phyloP scores from a whole-genome alignment of 75 land plant genomes.

The Selaginella moellendorffii region DNA sequence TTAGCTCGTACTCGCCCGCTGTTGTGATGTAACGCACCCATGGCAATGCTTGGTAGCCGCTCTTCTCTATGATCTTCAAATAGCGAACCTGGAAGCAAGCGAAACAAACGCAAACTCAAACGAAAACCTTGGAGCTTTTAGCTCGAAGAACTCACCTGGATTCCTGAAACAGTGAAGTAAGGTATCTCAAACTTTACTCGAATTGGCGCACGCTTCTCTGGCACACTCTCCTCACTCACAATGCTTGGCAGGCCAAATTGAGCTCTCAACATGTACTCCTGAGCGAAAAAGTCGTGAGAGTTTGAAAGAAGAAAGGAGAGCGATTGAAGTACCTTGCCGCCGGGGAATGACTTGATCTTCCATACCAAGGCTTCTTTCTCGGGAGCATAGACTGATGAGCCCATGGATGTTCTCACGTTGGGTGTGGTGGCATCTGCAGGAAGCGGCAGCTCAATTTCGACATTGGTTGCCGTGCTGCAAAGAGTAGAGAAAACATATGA shows the following conservation, averaged over 20 bases:
- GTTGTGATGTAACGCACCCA: conserved; percentile 54
- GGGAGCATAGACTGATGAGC: conserved; percentile 86
- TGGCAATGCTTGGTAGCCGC: conserved; percentile 66
- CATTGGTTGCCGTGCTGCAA: conserved; percentile 89
- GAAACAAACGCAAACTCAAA: not conserved
- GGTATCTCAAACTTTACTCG: conserved; percentile 95
- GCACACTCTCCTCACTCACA: conserved; percentile 56
- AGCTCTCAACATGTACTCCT: conserved; percentile 94
- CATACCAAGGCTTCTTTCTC: conserved; percentile 78
- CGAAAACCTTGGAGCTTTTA: not conserved
- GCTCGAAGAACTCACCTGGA: conserved; percentile 46
- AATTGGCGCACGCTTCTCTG: conserved; percentile 84
- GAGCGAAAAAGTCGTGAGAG: too few relatives aligned
- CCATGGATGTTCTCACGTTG: conserved; percentile 79
- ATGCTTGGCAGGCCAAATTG: conserved; percentile 81
- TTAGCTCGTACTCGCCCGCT: conserved; percentile 54
- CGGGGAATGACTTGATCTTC: conserved; percentile 96
- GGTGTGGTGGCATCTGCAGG: conserved; percentile 87
- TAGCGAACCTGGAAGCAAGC: conserved; percentile 42
- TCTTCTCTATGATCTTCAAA: conserved; percentile 70
- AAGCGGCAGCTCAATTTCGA: conserved; percentile 83
- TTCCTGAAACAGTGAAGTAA: conserved; percentile 93
- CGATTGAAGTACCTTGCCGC: conserved; percentile 99
- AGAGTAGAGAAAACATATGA: not conserved
- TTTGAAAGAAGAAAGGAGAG: too few relatives aligned